A percentile compares a stretch with the other conserved stretches of the same genome.
Conservation (phyloP, 148 eudicot species). For the Chenopodium suecicum region DNA sequence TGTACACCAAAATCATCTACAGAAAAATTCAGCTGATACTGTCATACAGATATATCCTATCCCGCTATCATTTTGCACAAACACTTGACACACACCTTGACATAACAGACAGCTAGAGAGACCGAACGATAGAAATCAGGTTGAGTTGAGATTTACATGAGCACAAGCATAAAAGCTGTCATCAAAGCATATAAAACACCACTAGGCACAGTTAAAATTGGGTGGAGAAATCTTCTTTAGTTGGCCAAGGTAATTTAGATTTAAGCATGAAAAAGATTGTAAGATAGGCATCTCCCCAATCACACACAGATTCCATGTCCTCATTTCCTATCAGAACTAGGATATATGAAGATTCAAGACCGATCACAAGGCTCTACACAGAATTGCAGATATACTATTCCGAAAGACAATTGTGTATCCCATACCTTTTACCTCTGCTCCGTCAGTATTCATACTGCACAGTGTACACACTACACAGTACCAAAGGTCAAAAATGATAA, state of each 20-base stretch:
- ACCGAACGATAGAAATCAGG: not conserved
- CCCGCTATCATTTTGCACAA: not conserved
- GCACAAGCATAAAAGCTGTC: not conserved
- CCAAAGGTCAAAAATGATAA: not conserved
- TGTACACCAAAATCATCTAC: not conserved
- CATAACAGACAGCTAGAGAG: conserved; percentile 1
- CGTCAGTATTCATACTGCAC: not conserved
- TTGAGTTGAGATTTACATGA: not conserved
- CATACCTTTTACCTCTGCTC: not conserved
- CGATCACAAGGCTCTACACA: not conserved
- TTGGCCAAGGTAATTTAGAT: not conserved
- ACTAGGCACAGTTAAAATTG: not conserved
- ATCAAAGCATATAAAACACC: not conserved
- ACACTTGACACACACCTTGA: not conserved
- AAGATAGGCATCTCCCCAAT: not conserved
- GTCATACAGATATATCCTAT: not conserved
- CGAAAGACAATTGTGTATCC: not conserved
- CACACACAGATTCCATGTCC: not conserved
- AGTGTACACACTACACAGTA: not conserved
- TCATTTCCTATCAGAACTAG: not conserved
- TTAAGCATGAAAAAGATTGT: not conserved
- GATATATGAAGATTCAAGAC: not conserved
- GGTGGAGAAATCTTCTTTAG: not conserved
- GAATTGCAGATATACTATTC: not conserved
- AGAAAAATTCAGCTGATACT: not conserved